A percentile compares a stretch with the other conserved stretches of the same genome.
phyloP scores from a whole-genome alignment of 192 early-diverging fungal genomes.

The Coemansia sp. region DNA sequence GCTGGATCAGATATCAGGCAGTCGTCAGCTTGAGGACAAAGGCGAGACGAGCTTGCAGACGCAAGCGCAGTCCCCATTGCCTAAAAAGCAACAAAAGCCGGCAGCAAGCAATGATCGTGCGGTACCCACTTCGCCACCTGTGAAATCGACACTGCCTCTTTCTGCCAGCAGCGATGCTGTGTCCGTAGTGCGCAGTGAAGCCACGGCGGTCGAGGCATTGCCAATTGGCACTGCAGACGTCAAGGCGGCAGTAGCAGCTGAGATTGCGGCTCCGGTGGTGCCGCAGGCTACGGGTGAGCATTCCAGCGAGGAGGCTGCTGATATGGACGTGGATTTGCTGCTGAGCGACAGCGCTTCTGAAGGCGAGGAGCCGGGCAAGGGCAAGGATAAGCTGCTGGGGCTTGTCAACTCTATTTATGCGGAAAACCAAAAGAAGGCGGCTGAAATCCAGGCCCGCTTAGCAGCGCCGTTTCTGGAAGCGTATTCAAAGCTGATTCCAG shows the following conservation, averaged over 20 bases:
- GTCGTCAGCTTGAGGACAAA: conserved; percentile 1
- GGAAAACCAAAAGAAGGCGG: conserved; percentile 41
- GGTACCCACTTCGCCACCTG: conserved; percentile 27
- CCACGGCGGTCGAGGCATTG: background rate
- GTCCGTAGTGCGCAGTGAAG: background rate
- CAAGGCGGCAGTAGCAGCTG: background rate
- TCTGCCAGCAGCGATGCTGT: background rate
- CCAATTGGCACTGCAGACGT: background rate
- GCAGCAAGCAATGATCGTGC: conserved; percentile 21
- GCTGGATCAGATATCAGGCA: conserved; percentile 28
- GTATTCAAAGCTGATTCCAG: conserved; percentile 40
- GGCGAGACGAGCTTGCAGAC: conserved; percentile 12
- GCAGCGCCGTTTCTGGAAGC: conserved; percentile 30
- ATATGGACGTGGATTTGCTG: conserved; percentile 6
- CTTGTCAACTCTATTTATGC: conserved; percentile 28
- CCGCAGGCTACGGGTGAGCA: conserved; percentile 8
- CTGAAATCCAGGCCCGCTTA: conserved; percentile 18
- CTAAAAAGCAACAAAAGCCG: background rate
- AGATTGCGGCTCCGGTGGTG: conserved; percentile 10
- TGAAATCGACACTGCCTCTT: background rate
- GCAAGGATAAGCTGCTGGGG: conserved; percentile 9
- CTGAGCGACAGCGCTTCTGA: conserved; percentile 3
- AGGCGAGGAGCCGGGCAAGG: background rate
- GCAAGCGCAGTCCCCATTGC: background rate
- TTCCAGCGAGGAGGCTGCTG: background rate